Evolutionary conservation across 2,329 filamentous ascomycete species (phyloP).

Genomic region (Sporothrix pallida): DNA sequence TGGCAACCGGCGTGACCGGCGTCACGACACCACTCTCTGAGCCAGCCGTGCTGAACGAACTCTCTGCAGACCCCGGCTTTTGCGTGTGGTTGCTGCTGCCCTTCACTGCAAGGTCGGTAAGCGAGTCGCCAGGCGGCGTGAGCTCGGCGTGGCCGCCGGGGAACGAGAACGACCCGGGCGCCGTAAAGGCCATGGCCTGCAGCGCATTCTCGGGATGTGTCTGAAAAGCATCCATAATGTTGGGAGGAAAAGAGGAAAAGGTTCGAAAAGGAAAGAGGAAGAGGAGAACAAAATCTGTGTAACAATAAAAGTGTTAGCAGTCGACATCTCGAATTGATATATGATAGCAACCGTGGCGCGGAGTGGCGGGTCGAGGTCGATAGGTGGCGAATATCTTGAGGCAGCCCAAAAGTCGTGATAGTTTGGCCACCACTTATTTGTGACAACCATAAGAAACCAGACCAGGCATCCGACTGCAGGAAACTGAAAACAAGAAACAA

Average conservation of each 20-base stretch:
- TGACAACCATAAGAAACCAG: not conserved
- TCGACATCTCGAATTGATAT: not conserved
- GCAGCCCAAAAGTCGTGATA: not conserved
- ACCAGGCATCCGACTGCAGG: too few species aligned
- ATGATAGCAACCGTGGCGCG: slow-evolving; percentile 22
- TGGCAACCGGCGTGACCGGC: slow-evolving; percentile 89
- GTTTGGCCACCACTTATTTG: not conserved
- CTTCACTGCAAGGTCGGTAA: not conserved
- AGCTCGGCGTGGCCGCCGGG: slow-evolving; percentile 82
- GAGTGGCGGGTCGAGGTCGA: not conserved
- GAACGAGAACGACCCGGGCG: slow-evolving; percentile 89
- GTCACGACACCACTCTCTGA: slow-evolving; percentile 62
- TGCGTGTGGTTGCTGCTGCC: slow-evolving; percentile 13
- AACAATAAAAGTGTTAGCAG: not conserved
- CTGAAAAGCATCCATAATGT: slow-evolving; percentile 80
- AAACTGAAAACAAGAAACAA: not conserved
- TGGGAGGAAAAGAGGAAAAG: slow-evolving; percentile 31
- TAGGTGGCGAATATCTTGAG: slow-evolving; percentile 12
- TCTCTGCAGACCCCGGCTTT: not conserved
- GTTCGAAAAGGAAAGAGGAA: not conserved
- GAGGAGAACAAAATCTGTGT: not conserved
- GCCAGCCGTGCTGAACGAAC: not conserved
- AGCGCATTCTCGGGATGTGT: slow-evolving; percentile 89
- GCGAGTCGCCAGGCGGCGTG: slow-evolving; percentile 71
- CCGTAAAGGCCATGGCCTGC: slow-evolving; percentile 95